Evolutionary conservation across 305 asterid species (phyloP), one percentile per base, ranked within the genome.

Genomic region (Striga hermonthica): DNA sequence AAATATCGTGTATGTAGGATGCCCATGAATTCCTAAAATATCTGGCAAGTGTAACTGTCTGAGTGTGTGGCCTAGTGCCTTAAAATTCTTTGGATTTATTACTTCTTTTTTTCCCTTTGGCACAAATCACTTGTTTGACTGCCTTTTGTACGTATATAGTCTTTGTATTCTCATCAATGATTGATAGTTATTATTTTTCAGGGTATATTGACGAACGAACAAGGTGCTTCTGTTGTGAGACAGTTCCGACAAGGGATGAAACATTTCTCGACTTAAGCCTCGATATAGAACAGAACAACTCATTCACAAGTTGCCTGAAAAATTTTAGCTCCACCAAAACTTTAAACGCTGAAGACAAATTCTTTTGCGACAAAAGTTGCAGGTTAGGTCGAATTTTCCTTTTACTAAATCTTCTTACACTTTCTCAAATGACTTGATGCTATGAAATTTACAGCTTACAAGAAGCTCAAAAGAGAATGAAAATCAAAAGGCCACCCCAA

Each of bases 21-120:
- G 98, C 98, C 49, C 98, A 91, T 75, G 98, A 91, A 69, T 91
- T 91, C 77, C 75, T 91, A 72, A 91, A 91, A 82, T 91, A 82
- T 36, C 43, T 65, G 53, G 36, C 22, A 10, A 39, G 59, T 35
- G 16, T 38, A 40, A 7, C 31, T 22, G 31, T 22, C 31, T 22
- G 1, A 22, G 31, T 22, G 50, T 35, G 49, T 7, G 6, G 6
- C 14, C n/a, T 6, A 0, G 10, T 48, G 63, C 59, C 56, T 28
- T 57, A n/a, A 5, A 36, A 6, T 28, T 48, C 53, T 28, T n/a
- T 57, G 36, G 47, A 13, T 72, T 28, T 22, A 36, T 3, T 13
- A 16, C 9, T 8, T 66, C 11, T 12, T 7, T 57, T 31, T 62
- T 44, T 16, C 35, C 4, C 28, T 65, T 28, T 6, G 60, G 41